Percentiles rank a stretch among this genome's conserved stretches.
Evolutionary conservation across 2,329 filamentous ascomycete species (phyloP).

Genomic region (Teratosphaeria gauchensis): DNA sequence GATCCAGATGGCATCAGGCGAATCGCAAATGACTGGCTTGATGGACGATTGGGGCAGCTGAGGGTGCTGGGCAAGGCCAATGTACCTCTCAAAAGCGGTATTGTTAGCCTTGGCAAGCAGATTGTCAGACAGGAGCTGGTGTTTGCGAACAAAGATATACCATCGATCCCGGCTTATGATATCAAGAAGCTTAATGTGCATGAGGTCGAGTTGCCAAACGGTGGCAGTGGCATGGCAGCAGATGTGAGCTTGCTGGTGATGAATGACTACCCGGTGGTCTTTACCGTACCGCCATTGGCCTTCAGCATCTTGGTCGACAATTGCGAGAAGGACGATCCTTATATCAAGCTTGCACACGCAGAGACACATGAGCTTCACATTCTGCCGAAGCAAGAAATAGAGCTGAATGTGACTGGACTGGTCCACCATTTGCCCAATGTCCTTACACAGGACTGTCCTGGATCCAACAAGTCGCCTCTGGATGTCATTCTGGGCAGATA

Average conservation of each 20-base stretch:
- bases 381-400: slow-evolving; percentile 56
- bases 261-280: slow-evolving; percentile 69
- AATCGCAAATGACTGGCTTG: slow-evolving; percentile 81
- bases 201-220: slow-evolving; percentile 51
- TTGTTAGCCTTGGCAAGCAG: slow-evolving; percentile 71
- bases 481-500: slow-evolving; percentile 74
- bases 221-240: slow-evolving; percentile 61
- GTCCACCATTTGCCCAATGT: slow-evolving; percentile 64
- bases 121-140: slow-evolving; percentile 62
- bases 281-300: slow-evolving; percentile 67
- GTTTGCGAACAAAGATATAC: slow-evolving; percentile 65
- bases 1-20: slow-evolving; percentile 66
- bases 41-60: slow-evolving; percentile 63
- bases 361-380: slow-evolving; percentile 58
- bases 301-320: slow-evolving; percentile 82
- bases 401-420: slow-evolving; percentile 60
- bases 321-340: slow-evolving; percentile 60
- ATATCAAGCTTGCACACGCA: slow-evolving; percentile 71
- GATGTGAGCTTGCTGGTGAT: slow-evolving; percentile 63
- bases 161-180: slow-evolving; percentile 69
- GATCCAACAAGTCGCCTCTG: slow-evolving; percentile 68
- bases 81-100: slow-evolving; percentile 66
- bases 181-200: slow-evolving; percentile 71
- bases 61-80: slow-evolving; percentile 64
- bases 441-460: slow-evolving; percentile 64